Evolutionary conservation across 2,329 filamentous ascomycete species (phyloP).

Genomic region (Diaporthe helianthi): DNA sequence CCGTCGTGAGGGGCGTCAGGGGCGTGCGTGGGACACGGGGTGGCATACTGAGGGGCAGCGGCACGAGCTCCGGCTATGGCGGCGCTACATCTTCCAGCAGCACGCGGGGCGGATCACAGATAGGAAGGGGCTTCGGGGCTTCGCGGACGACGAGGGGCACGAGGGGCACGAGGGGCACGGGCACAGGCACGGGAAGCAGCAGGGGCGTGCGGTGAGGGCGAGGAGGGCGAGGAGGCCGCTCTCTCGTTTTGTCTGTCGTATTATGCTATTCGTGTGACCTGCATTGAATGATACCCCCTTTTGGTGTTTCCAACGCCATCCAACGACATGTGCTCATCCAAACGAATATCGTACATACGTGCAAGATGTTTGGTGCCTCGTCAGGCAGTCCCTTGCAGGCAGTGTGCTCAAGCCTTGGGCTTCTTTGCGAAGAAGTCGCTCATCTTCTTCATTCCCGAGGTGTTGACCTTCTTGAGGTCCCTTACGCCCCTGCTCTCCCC

Average conservation of each 20-base stretch:
- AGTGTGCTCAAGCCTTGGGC: conserved; percentile 34
- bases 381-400: conserved; percentile 25
- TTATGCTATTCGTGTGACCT: conserved; percentile 30
- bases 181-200: conserved; percentile 56
- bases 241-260: not conserved
- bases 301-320: conserved; percentile 20
- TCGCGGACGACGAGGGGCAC: conserved; percentile 44
- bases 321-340: conserved; percentile 10
- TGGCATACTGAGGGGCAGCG: conserved; percentile 29
- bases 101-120: conserved; percentile 49
- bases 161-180: conserved; percentile 57
- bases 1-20: conserved; percentile 27
- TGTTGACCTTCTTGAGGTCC: conserved; percentile 88
- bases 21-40: conserved; percentile 30
- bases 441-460: conserved; percentile 94
- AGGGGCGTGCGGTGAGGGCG: conserved; percentile 35
- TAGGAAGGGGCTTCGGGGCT: conserved; percentile 53
- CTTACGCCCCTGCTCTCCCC: conserved; percentile 77
- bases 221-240: conserved; percentile 4
- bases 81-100: conserved; percentile 40
- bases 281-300: conserved; percentile 35
- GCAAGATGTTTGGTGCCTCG: not conserved
- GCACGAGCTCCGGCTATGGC: conserved; percentile 19
- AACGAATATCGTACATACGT: conserved; percentile 24
- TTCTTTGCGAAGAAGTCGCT: conserved; percentile 90